A percentile compares a stretch with the other conserved stretches of the same genome.
These are phyloP conservation scores for Stentor roeselii DNA, from an alignment of 73 alveolate species.

Conservation along the genomic window DNA sequence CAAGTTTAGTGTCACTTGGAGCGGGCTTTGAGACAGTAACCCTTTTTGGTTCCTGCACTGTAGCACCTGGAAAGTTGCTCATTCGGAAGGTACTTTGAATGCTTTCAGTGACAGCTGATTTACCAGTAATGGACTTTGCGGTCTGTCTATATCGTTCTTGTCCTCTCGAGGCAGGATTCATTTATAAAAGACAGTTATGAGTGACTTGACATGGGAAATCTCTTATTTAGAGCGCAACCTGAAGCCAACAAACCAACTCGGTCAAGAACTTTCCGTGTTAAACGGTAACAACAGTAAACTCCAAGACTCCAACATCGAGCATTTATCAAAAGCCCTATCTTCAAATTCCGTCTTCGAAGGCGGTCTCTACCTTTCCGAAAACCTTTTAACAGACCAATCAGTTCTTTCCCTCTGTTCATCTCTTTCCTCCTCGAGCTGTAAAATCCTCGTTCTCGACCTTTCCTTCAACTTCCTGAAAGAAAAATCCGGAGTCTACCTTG, in stretches of 20 bases:
- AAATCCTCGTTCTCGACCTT: background rate
- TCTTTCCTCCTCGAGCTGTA: background rate
- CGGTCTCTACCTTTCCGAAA: background rate
- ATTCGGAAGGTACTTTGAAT: background rate
- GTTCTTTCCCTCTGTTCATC: background rate
- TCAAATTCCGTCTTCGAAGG: background rate
- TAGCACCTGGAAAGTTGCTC: background rate
- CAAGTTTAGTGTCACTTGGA: slow-evolving; percentile 5
- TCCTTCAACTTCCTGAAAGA: slow-evolving; percentile 26
- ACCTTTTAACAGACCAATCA: background rate
- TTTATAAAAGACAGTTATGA: too few relatives aligned
- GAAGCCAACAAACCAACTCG: background rate
- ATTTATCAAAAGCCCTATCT: background rate
- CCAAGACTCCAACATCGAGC: background rate
- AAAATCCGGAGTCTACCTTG: slow-evolving; percentile 25
- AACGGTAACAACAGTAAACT: background rate
- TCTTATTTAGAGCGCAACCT: background rate
- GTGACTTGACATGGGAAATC: background rate
- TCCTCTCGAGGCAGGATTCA: background rate
- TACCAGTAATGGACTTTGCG: background rate
- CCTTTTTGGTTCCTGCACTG: background rate
- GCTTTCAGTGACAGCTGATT: background rate
- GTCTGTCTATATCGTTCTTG: background rate
- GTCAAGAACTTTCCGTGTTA: background rate
- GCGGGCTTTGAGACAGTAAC: slow-evolving; percentile 10